phyloP scores from a whole-genome alignment of 2,329 filamentous ascomycete genomes.

The Sphaceloma murrayae region DNA sequence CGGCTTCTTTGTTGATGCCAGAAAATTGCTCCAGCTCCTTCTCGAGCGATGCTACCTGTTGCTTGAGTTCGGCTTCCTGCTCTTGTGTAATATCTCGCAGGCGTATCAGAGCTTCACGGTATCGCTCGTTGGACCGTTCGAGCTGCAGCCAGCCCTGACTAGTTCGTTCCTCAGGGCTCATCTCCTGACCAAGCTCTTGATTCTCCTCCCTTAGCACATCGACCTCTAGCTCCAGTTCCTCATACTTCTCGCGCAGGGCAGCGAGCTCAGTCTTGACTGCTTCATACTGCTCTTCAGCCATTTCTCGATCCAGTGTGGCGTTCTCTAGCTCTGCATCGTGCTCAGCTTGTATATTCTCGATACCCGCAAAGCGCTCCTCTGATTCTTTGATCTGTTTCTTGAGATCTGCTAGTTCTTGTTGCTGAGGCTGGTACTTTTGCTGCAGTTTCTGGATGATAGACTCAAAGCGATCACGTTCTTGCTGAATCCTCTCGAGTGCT shows the following conservation, averaged over 20 bases:
- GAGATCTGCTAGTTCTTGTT: slow-evolving; percentile 67
- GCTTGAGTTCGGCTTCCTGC: slow-evolving; percentile 67
- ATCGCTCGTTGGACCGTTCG: slow-evolving; percentile 78
- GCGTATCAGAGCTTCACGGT: slow-evolving; percentile 74
- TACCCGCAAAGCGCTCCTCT: slow-evolving; percentile 55
- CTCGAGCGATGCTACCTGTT: slow-evolving; percentile 41
- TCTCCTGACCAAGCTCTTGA: slow-evolving; percentile 68
- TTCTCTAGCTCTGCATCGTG: slow-evolving; percentile 79
- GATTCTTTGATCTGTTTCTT: slow-evolving; percentile 70
- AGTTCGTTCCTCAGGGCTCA: slow-evolving; percentile 77
- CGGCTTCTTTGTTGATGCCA: slow-evolving; percentile 49
- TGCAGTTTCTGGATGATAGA: slow-evolving; percentile 84
- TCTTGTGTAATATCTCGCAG: slow-evolving; percentile 81
- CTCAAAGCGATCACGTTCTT: slow-evolving; percentile 70
- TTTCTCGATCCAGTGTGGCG: slow-evolving; percentile 81
- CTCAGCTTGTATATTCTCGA: slow-evolving; percentile 69
- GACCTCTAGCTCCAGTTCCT: slow-evolving; percentile 79
- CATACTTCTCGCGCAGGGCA: slow-evolving; percentile 60
- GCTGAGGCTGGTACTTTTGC: slow-evolving; percentile 74
- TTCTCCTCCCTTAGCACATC: slow-evolving; percentile 86
- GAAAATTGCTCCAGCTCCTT: slow-evolving; percentile 36
- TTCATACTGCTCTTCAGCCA: slow-evolving; percentile 90
- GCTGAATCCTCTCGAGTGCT: slow-evolving; percentile 62
- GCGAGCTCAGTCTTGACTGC: slow-evolving; percentile 72
- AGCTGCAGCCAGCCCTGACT: slow-evolving; percentile 85